These are phyloP conservation scores for Colletotrichum chrysophilum DNA, from an alignment of 2,329 filamentous ascomycete genomes.

Conservation along the genomic window DNA sequence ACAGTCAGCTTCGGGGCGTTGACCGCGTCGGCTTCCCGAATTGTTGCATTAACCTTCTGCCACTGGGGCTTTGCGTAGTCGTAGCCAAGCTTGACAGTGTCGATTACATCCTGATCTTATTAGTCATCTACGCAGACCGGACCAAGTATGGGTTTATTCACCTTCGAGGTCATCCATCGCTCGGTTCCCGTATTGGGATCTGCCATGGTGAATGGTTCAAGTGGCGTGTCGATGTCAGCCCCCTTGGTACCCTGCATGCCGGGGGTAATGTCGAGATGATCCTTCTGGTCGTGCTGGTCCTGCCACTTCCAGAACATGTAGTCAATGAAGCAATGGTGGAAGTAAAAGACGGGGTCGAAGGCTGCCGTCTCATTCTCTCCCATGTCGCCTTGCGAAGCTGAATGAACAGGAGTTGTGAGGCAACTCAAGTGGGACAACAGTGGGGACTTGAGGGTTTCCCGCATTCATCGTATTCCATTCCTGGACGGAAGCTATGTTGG, in stretches of 20 bases:
- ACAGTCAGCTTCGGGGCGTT: slow-evolving; percentile 1
- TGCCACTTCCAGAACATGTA: slow-evolving; percentile 35
- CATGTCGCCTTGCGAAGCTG: slow-evolving; percentile 36
- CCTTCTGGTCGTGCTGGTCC: slow-evolving; percentile 8
- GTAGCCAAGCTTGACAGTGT: slow-evolving; percentile 21
- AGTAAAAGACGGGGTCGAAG: slow-evolving; percentile 37
- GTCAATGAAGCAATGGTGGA: slow-evolving; percentile 36
- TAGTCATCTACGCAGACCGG: neutral
- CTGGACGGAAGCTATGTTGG: slow-evolving; percentile 29
- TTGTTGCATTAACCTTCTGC: neutral
- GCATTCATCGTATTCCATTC: slow-evolving; percentile 20
- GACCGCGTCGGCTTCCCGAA: neutral
- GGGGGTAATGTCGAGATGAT: neutral
- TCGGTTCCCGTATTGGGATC: neutral
- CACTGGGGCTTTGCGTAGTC: neutral
- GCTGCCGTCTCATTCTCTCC: slow-evolving; percentile 39
- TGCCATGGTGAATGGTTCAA: neutral
- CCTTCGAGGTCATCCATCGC: neutral
- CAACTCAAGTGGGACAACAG: slow-evolving; percentile 27
- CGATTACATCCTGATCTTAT: neutral
- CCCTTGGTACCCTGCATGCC: slow-evolving; percentile 21
- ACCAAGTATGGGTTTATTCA: neutral
- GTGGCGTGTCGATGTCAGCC: slow-evolving; percentile 14
- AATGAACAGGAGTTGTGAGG: slow-evolving; percentile 27
- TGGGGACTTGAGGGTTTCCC: neutral